These are phyloP conservation scores for Homolaphlyctis polyrhiza DNA, from an alignment of 371 early-diverging fungal genomes.

Conservation along the genomic window DNA sequence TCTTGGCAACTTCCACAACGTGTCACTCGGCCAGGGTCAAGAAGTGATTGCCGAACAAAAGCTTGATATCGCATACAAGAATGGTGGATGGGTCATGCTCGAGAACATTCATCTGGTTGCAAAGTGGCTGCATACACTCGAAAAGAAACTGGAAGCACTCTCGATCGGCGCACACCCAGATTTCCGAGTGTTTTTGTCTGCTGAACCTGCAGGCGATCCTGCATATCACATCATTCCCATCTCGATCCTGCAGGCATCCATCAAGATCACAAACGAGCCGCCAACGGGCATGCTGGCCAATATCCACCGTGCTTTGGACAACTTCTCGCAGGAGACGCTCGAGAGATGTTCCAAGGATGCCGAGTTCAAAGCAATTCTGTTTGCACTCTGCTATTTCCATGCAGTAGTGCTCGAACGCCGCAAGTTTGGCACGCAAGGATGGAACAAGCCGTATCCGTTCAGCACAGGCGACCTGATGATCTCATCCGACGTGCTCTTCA, in stretches of 20 bases:
- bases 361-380: conserved; percentile 51
- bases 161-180: conserved; percentile 39
- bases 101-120: conserved; percentile 62
- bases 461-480: conserved; percentile 58
- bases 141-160: conserved; percentile 55
- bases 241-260: conserved; percentile 55
- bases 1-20: conserved; percentile 56
- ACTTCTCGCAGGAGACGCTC: conserved; percentile 56
- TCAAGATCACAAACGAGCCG: conserved; percentile 65
- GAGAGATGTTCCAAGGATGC: conserved; percentile 59
- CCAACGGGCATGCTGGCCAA: conserved; percentile 66
- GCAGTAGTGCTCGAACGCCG: conserved; percentile 58
- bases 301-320: conserved; percentile 58
- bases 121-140: conserved; percentile 57
- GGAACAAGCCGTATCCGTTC: conserved; percentile 60
- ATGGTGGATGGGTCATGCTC: conserved; percentile 65
- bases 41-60: conserved; percentile 61
- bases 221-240: conserved; percentile 57
- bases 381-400: conserved; percentile 61
- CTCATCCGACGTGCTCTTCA: conserved; percentile 52
- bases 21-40: conserved; percentile 61
- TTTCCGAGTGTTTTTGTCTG: conserved; percentile 56
- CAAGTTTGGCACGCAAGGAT: conserved; percentile 64
- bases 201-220: conserved; percentile 59
- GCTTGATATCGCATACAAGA: conserved; percentile 50